Conservation (phyloP, 192 early-diverging fungal genomes). For the Coemansia sp. region DNA sequence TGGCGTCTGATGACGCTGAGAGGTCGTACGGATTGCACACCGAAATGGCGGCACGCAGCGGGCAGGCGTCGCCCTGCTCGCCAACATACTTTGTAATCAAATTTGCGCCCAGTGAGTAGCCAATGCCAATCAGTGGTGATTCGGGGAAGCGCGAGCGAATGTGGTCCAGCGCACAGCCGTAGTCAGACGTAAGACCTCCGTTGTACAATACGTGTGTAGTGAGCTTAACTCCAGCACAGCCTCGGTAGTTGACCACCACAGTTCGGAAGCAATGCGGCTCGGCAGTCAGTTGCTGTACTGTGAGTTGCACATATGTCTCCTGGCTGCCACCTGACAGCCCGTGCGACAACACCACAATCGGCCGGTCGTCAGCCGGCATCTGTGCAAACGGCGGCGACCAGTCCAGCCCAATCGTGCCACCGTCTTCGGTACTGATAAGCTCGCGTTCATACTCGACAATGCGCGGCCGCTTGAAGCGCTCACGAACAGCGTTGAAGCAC, state of each 20-base stretch:
- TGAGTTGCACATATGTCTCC: slow-evolving; percentile 80
- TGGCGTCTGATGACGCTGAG: slow-evolving; percentile 46
- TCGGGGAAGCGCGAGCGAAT: slow-evolving; percentile 56
- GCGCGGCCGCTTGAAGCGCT: slow-evolving; percentile 43
- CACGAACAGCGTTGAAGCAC: slow-evolving; percentile 43
- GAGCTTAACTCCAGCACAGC: slow-evolving; percentile 79
- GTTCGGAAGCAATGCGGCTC: slow-evolving; percentile 64
- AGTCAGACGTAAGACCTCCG: slow-evolving; percentile 80
- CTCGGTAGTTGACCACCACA: slow-evolving; percentile 88
- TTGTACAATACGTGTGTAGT: slow-evolving; percentile 78
- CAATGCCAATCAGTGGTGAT: slow-evolving; percentile 73
- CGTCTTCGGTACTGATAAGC: slow-evolving; percentile 67
- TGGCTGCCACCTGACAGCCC: slow-evolving; percentile 91
- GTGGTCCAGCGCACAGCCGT: slow-evolving; percentile 35
- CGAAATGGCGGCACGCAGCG: slow-evolving; percentile 70
- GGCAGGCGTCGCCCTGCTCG: slow-evolving; percentile 73
- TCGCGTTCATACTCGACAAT: slow-evolving; percentile 53
- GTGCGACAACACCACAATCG: slow-evolving; percentile 80
- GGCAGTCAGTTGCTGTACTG: slow-evolving; percentile 61
- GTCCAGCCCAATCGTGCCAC: slow-evolving; percentile 83
- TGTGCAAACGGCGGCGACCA: slow-evolving; percentile 67
- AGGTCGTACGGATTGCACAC: slow-evolving; percentile 90
- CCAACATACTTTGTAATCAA: slow-evolving; percentile 87
- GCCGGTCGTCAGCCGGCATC: slow-evolving; percentile 60
- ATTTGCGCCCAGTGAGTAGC: slow-evolving; percentile 91